phyloP scores from a whole-genome alignment of 2,329 filamentous ascomycete species.

The Teratosphaeriaceae sp. region DNA sequence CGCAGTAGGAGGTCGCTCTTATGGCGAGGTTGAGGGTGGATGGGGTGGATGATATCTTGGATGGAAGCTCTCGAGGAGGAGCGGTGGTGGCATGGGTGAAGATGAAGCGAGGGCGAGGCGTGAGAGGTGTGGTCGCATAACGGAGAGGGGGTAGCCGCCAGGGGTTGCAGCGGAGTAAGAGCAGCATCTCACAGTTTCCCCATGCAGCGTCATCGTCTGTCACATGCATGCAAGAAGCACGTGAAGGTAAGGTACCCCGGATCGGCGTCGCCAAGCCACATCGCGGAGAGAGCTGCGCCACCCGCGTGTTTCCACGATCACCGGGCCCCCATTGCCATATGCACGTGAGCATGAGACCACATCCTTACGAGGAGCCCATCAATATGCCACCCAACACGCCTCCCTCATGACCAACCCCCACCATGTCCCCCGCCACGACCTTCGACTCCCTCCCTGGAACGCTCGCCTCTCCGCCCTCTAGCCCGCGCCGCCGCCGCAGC shows the following conservation, averaged over 20 bases:
- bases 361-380: not conserved
- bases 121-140: not conserved
- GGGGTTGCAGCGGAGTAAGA: not conserved
- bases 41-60: not conserved
- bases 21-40: not conserved
- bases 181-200: too few relatives aligned
- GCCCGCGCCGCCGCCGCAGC: constrained; percentile 18
- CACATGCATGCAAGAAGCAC: too few relatives aligned
- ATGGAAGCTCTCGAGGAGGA: not conserved
- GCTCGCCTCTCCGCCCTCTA: constrained; percentile 21
- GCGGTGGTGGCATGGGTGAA: not conserved
- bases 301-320: too few relatives aligned
- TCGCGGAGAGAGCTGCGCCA: too few relatives aligned
- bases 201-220: too few relatives aligned
- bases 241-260: too few relatives aligned
- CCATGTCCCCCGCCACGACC: not conserved
- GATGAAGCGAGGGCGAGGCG: not conserved
- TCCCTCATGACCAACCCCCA: too few relatives aligned
- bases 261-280: too few relatives aligned
- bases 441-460: constrained; percentile 13
- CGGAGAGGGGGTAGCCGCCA: not conserved
- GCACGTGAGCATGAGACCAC: not conserved
- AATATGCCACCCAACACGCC: not conserved
- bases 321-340: too few relatives aligned
- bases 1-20: constrained; percentile 2